Percentiles rank a stretch among this genome's conserved stretches.
These are phyloP conservation scores for Fallopia convolvulus DNA, from an alignment of 148 eudicot species.

Conservation along the genomic window DNA sequence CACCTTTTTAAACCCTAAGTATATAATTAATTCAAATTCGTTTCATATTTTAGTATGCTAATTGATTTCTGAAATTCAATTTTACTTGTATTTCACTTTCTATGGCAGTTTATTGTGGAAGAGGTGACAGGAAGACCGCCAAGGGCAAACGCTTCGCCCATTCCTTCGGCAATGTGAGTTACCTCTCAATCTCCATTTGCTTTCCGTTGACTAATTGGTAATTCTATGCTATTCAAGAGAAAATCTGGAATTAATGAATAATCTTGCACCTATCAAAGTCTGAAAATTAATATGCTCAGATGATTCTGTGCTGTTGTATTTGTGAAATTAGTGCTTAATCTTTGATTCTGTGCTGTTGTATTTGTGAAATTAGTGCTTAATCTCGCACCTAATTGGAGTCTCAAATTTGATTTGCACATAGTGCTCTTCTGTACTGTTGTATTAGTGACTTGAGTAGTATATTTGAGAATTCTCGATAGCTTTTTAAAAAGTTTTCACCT, in stretches of 20 bases:
- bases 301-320: too few relatives aligned
- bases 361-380: neutral
- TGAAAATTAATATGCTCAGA: too few relatives aligned
- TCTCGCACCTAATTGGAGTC: neutral
- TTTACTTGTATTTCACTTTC: neutral
- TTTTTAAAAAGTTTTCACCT: neutral
- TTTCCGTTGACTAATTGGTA: too few relatives aligned
- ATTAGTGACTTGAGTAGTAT: neutral
- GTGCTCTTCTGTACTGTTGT: neutral
- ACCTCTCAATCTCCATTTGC: neutral
- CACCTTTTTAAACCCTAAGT: too few relatives aligned
- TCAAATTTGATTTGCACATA: neutral
- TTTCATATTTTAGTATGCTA: too few relatives aligned
- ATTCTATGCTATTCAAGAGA: too few relatives aligned
- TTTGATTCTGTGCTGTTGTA: too few relatives aligned
- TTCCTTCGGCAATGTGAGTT: constrained; percentile 56
- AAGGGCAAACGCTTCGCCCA: constrained; percentile 57
- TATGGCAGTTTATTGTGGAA: constrained; percentile 51
- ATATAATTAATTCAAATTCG: too few relatives aligned
- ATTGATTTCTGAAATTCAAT: neutral
- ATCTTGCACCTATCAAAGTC: too few relatives aligned
- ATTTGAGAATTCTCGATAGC: neutral
- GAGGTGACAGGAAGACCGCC: constrained; percentile 69
- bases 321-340: neutral
- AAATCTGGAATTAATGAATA: too few relatives aligned